phyloP scores from a whole-genome alignment of 2,329 filamentous ascomycete genomes.

The Aspergillus sojae region DNA sequence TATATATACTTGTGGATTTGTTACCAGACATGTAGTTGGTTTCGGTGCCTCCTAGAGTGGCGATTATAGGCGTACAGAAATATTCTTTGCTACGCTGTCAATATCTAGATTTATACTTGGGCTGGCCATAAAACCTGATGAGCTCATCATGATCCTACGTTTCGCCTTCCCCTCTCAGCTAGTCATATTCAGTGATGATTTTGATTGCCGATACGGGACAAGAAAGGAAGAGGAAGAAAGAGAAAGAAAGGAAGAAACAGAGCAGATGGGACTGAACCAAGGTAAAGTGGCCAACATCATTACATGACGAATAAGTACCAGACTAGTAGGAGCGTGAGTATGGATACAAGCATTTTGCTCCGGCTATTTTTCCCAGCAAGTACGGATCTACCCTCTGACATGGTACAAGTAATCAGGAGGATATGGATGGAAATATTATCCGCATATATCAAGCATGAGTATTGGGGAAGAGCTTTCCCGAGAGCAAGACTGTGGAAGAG shows the following conservation, averaged over 20 bases:
- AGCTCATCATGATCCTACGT: background rate
- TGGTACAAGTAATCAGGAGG: background rate
- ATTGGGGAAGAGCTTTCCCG: background rate
- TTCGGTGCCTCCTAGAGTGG: background rate
- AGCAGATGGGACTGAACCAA: background rate
- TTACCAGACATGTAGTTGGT: background rate
- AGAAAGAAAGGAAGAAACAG: too few species aligned
- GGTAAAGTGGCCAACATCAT: background rate
- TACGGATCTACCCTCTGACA: conserved; percentile 9
- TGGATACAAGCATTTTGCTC: background rate
- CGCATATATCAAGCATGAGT: background rate
- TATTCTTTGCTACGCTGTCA: background rate
- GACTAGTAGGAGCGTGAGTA: background rate
- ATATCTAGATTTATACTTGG: background rate
- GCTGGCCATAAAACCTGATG: background rate
- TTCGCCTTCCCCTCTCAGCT: background rate
- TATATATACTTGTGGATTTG: background rate
- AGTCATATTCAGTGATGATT: background rate
- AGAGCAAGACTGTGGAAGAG: background rate
- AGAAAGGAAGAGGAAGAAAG: background rate
- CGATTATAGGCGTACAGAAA: background rate
- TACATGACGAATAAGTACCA: background rate
- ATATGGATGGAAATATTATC: background rate
- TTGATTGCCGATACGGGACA: background rate
- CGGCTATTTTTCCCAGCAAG: conserved; percentile 1